Base-by-base conservation (phyloP, 345 rosid species). In the Lagerstroemia speciosa region DNA sequence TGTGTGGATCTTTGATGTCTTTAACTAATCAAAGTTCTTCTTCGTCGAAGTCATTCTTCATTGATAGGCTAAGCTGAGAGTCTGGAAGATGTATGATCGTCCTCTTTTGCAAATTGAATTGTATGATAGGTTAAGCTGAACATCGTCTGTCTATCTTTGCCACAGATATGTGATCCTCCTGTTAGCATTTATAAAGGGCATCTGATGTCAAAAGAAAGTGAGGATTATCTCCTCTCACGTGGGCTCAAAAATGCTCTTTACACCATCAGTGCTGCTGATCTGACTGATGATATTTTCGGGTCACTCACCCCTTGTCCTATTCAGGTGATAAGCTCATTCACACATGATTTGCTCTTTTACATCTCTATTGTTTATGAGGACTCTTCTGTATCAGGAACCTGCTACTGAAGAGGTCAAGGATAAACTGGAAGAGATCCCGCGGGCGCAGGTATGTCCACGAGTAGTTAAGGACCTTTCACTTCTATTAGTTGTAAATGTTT, bases 171-270 rank as follows among this genome's bases (percentile, higher is more conserved):
- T 69, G 93, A 94, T 73, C 93, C 92, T 72, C 97, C 96, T 33
- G 89, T 84, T 48, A 91, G 98, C 78, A 79, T 94, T 11, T 89
- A 78, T 72, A 94, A 91, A 67, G 99, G 99, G 55, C 64, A 83
- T 76, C 76, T 81, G 12, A 70, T 91, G 72, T 68, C 92, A 11
- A 80, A 81, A 75, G 89, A 86, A 26, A 65, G 89, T 0, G 82
- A 85, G 85, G 83, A 78, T 38, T 83, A 86, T 77, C 89, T 94
- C 34, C 65, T 70, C 8, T 86, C 96, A 40, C 77, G 67, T 43
- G 99, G 97, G 64, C 83, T 91, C 38, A 88, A 84, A 75, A 82
- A 89, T 73, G 97, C 98, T 62, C 75, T 89, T 24, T 91, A 89
- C 77, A 79, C 87, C 62, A 75, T 91, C 53, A 71, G 75, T 78